Base-by-base conservation (phyloP, 2,329 filamentous ascomycete genomes). In the Sarocladium oryzae region DNA sequence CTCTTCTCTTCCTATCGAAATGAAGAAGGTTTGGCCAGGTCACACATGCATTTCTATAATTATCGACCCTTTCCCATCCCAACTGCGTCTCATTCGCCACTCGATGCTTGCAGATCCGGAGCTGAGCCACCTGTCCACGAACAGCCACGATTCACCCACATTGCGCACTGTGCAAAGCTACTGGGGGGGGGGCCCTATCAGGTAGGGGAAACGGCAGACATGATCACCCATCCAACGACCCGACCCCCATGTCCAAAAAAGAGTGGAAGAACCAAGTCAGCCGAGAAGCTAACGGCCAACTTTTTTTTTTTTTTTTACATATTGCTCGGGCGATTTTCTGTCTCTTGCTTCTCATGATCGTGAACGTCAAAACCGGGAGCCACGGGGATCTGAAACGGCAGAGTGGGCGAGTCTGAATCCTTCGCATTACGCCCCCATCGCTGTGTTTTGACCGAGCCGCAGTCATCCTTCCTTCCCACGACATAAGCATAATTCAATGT, bases 361-460 rank as follows among this genome's bases (percentile, higher is more conserved):
- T 28, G 13, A 43, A n/a, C n/a, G n/a, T n/a, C n/a, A n/a, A n/a
- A n/a, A n/a, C n/a, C n/a, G n/a, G n/a, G n/a, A 8, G 40, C 21
- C n/a, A 28, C 40, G 40, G 40, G 40, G 26, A 43, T 43, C 40
- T 43, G 40, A 43, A 43, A 43, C 40, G 36, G 10, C 7, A 13
- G 18, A 40, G 28, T 30, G 28, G 28, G 28, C 36, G 4, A 21
- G n/a, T 18, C 18, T 36, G 5, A 9, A 4, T 21, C 16, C 18
- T 10, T 20, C n/a, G 36, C 36, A 40, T 40, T 40, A 7, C 36
- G 7, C 33, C 8, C n/a, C n/a, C 7, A 9, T 36, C n/a, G 6
- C 15, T 6, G 15, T 36, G 33, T 7, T 36, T 13, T 5, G n/a
- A n/a, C n/a, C n/a, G n/a, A n/a, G n/a, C n/a, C n/a, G n/a, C n/a